These are phyloP conservation scores for Candida endomychidarum DNA, from an alignment of 805 yeast genomes.

Conservation along the genomic window DNA sequence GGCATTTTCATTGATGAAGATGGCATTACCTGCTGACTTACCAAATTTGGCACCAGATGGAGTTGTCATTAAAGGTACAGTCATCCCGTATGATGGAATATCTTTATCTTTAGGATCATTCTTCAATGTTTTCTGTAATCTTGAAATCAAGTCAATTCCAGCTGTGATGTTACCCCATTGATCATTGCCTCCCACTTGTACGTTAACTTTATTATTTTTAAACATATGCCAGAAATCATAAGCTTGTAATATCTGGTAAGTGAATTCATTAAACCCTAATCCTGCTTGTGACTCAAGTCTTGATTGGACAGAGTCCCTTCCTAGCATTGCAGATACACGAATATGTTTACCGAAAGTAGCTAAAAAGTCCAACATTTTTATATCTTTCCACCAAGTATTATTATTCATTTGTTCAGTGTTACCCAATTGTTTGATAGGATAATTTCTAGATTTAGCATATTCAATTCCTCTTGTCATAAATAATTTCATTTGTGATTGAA, in stretches of 20 bases:
- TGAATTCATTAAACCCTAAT: constrained; percentile 89
- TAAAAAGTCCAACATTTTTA: constrained; percentile 75
- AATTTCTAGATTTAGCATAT: constrained; percentile 57
- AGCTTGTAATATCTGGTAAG: constrained; percentile 91
- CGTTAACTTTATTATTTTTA: constrained; percentile 53
- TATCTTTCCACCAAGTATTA: constrained; percentile 79
- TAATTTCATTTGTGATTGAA: constrained; percentile 57
- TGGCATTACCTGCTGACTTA: constrained; percentile 95
- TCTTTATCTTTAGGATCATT: constrained; percentile 16
- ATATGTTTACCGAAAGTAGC: constrained; percentile 74
- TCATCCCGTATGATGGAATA: constrained; percentile 62
- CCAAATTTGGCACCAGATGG: constrained; percentile 93
- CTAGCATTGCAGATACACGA: constrained; percentile 82
- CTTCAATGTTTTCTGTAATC: constrained; percentile 39
- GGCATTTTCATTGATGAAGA: constrained; percentile 72
- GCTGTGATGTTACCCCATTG: constrained; percentile 99
- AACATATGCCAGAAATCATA: constrained; percentile 86
- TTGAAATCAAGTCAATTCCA: constrained; percentile 81
- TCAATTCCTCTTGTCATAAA: constrained; percentile 63
- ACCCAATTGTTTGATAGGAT: constrained; percentile 36
- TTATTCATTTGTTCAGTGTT: constrained; percentile 56
- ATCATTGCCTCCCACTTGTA: constrained; percentile 95
- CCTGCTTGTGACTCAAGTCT: constrained; percentile 71
- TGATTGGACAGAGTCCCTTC: constrained; percentile 81
- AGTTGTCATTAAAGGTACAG: constrained; percentile 87